Percentiles rank a stretch among this genome's conserved stretches.
These are phyloP conservation scores for Lipomyces lipofer DNA, from an alignment of 805 yeast species.

Conservation along the genomic window DNA sequence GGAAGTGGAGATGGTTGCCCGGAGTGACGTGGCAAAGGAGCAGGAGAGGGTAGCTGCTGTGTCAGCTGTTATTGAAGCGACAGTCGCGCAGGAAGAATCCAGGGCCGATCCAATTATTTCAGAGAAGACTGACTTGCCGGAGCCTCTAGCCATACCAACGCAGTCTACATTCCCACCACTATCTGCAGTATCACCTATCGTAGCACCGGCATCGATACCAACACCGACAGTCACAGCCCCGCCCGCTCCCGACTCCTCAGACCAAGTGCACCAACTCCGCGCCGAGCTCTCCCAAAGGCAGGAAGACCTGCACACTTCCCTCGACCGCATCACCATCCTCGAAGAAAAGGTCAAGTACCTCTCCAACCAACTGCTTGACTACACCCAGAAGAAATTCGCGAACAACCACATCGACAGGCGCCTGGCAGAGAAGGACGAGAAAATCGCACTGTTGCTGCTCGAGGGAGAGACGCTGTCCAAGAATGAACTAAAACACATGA, in stretches of 20 bases:
- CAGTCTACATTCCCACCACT: neutral
- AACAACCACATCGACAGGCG: constrained; percentile 17
- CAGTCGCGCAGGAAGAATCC: neutral
- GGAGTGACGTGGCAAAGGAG: neutral
- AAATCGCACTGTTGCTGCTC: constrained; percentile 62
- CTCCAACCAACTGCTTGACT: constrained; percentile 32
- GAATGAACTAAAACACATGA: constrained; percentile 68
- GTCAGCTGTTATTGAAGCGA: neutral
- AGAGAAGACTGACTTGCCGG: neutral
- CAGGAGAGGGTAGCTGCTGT: neutral
- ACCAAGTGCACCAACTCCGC: neutral
- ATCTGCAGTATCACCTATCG: too few relatives aligned
- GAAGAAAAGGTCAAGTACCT: constrained; percentile 39
- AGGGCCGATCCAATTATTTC: neutral
- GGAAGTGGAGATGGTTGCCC: neutral
- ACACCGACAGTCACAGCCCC: neutral
- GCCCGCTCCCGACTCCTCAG: neutral
- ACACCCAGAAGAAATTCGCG: constrained; percentile 20
- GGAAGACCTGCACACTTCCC: constrained; percentile 22
- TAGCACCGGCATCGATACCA: too few relatives aligned
- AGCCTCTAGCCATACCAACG: neutral
- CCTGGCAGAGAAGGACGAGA: constrained; percentile 53
- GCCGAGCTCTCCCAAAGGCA: constrained; percentile 23
- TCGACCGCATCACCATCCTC: constrained; percentile 32
- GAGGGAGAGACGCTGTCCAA: constrained; percentile 76